These are phyloP conservation scores for Backusella liffmaniae DNA, from an alignment of 192 early-diverging fungal species.

Conservation along the genomic window DNA sequence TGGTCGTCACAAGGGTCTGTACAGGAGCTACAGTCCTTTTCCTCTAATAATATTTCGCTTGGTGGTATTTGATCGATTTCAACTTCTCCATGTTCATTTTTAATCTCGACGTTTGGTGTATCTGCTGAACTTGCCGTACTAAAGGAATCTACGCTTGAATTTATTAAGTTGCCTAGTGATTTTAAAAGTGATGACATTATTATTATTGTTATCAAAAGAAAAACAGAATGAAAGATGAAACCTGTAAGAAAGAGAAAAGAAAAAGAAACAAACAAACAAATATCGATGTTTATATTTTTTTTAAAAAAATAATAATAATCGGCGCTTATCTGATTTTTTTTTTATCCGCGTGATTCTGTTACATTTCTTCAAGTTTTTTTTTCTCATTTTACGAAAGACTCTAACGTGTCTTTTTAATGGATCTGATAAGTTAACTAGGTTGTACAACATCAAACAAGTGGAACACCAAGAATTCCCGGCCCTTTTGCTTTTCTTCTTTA, in stretches of 20 bases:
- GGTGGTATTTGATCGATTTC: constrained; percentile 37
- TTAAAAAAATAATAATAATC: neutral
- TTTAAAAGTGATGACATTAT: constrained; percentile 6
- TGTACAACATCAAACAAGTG: constrained; percentile 4
- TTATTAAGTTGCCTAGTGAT: neutral
- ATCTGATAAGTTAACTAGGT: neutral
- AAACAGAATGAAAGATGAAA: neutral
- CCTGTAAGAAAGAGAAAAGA: neutral
- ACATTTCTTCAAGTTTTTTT: neutral
- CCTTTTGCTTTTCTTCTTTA: neutral
- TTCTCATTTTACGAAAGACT: neutral
- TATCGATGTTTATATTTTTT: neutral
- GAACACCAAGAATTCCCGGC: neutral
- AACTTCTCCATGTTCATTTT: constrained; percentile 5
- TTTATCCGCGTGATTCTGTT: neutral
- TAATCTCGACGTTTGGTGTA: neutral
- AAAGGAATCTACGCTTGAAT: neutral
- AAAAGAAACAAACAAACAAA: constrained; percentile 3
- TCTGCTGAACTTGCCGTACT: neutral
- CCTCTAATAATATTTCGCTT: neutral
- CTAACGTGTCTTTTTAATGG: neutral
- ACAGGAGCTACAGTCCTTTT: constrained; percentile 45
- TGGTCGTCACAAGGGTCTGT: constrained; percentile 49
- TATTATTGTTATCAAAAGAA: neutral
- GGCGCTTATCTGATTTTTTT: neutral